Evolutionary conservation across 1,284 basidiomycete species (phyloP), one percentile per base, ranked within the genome.

Genomic region (Ustilago trichophora): DNA sequence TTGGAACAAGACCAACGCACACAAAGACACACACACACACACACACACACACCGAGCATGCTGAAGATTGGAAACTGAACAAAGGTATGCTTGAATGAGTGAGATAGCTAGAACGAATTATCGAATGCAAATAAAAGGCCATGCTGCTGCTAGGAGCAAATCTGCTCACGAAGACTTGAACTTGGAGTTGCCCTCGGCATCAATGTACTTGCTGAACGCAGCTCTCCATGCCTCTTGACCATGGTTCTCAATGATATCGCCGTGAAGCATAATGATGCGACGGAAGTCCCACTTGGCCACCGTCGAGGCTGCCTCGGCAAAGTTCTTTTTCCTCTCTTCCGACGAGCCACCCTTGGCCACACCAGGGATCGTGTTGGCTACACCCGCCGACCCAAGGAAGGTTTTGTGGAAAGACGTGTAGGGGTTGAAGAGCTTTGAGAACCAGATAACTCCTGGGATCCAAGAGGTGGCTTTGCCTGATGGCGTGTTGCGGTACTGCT

Each of bases 231-330:
- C 88, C 37, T 85, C 84, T 76, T 89, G 89, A 0, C 86, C 92
- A 6, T 86, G 86, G 0, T 83, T 86, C 81, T 93, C 91, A 54
- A 94, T 90, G 16, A 93, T 89, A 70, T 92, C 90, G 85, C 91
- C 94, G 81, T 97, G 94, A 76, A 93, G 95, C 40, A 92, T 91
- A 56, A 97, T 92, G 77, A 98, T 90, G 37, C 90, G 85, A 26
- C 91, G 87, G 80, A 93, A 94, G 73, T 94, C 89, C 92, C 92
- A 94, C 2, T 83, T 85, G 1, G 87, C 85, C 3, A 94, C 91
- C 1, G 85, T 88, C 70, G 85, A 87, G 3, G 86, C 88, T 73
- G 91, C 72, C 33, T 66, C 53, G 16, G 75, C 74, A 57, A 78
- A 76, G 37, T 62, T 53, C 41, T 57, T 68, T 46, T 59, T 51